Percentiles rank a stretch among this genome's conserved stretches.
Conservation (phyloP, 345 rosid genomes). For the Abelmoschus esculentus region DNA sequence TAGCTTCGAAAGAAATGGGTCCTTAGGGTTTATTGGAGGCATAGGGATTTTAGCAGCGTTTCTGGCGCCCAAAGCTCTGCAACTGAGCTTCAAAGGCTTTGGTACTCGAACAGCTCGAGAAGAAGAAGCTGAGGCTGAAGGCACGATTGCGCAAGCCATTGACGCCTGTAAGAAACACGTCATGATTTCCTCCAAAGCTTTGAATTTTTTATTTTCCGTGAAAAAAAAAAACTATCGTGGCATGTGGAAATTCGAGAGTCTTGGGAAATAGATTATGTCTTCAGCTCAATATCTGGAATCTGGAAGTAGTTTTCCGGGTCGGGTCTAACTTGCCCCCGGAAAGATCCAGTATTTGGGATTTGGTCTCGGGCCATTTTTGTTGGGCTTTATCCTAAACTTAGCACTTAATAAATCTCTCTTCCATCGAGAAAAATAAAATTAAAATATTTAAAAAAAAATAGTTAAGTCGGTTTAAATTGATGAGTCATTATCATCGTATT, state of each 20-base stretch:
- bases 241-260: not conserved
- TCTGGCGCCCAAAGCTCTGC: constrained; percentile 28
- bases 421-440: no score
- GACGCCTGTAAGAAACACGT: constrained; percentile 44
- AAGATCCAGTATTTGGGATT: no score
- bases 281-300: not conserved
- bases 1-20: constrained; percentile 58
- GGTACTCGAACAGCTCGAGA: constrained; percentile 22
- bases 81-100: constrained; percentile 23
- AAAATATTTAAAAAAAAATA: no score
- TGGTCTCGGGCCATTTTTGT: no score
- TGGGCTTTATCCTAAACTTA: no score
- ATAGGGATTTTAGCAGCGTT: constrained; percentile 53
- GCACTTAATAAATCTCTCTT: no score
- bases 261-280: not conserved
- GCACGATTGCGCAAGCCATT: constrained; percentile 29
- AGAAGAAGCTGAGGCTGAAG: constrained; percentile 25
- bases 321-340: no score
- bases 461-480: no score
- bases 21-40: constrained; percentile 73
- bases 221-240: not conserved
- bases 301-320: not conserved
- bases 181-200: constrained; percentile 21
- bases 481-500: no score
- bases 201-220: no score